Evolutionary conservation across 2,329 filamentous ascomycete species (phyloP), one percentile per base, ranked within the genome.

Genomic region (Achaetomium macrosporum): DNA sequence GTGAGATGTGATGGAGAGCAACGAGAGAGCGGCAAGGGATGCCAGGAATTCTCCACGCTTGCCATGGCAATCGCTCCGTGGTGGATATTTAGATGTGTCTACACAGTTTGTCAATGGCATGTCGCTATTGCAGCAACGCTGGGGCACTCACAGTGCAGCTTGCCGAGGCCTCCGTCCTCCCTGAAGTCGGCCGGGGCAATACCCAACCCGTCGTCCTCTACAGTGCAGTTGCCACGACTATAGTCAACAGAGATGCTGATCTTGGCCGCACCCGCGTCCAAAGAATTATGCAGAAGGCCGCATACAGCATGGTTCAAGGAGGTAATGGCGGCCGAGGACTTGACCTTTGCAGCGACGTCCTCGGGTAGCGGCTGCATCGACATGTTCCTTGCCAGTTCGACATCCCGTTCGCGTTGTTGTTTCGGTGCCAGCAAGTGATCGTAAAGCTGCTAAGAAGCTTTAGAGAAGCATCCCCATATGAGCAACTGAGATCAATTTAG

Each of bases 161-260:
- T 88, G 20, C 83, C 87, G 16, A 96, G 73, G 0, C 87, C 85
- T 5, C 90, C 90, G 42, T 71, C 67, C 2, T 79, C 73, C n/a
- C 65, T 64, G 61, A 97, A 96, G 60, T 96, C 91, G 1, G 68
- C 64, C 1, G 87, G 81, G 1, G 74, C 66, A 42, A 99, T 95
- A 0, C 93, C 93, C 15, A 73, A 52, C 1, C 93, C 93, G 69
- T 97, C 79, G 66, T 99, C 93, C 64, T 95, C 87, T 5, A 96
- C 79, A 0, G 77, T 76, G 68, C 91, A 96, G 60, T 79, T 82
- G 5, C 90, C 92, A 20, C 85, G 83, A 49, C 71, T 68, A 65
- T 89, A 90, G 69, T 96, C 87, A 19, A 96, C 73, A 1, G 76
- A 78, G 50, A 95, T 74, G 49, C 80, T 80, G 57, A 96, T 71